Conservation (phyloP, 345 rosid species). For the Populus pruinosa region DNA sequence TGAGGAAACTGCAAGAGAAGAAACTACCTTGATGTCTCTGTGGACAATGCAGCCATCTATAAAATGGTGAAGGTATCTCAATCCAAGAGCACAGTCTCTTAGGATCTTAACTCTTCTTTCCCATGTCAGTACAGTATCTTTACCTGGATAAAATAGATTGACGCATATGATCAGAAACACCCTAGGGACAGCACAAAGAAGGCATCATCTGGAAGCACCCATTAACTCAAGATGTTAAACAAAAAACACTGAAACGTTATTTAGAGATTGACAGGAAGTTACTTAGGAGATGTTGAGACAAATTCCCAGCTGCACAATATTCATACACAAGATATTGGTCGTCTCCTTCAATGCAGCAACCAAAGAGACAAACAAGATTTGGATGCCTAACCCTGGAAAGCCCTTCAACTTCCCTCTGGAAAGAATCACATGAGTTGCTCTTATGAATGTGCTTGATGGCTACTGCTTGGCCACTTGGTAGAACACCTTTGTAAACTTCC, state of each 20-base stretch:
- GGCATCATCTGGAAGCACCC: neutral
- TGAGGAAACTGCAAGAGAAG: neutral
- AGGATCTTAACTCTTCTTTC: slow-evolving; percentile 56
- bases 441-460: slow-evolving; percentile 53
- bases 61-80: slow-evolving; percentile 54
- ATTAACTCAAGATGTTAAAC: neutral
- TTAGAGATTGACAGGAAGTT: neutral
- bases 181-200: neutral
- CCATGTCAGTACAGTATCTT: slow-evolving; percentile 47
- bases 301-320: slow-evolving; percentile 53
- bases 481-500: slow-evolving; percentile 49
- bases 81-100: slow-evolving; percentile 49
- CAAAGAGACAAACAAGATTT: slow-evolving; percentile 57
- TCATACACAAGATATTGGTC: slow-evolving; percentile 63
- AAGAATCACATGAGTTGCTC: slow-evolving; percentile 38
- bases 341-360: slow-evolving; percentile 48
- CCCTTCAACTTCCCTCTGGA: slow-evolving; percentile 52
- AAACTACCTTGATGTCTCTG: slow-evolving; percentile 59
- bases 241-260: no score
- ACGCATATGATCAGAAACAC: neutral
- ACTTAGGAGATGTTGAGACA: slow-evolving; percentile 57
- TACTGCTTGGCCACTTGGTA: slow-evolving; percentile 60
- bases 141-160: slow-evolving; percentile 29
- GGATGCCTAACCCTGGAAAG: slow-evolving; percentile 60
- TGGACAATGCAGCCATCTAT: slow-evolving; percentile 69